Conservation (phyloP, 164 flowering plant species). For the Cinnamomum micranthum region DNA sequence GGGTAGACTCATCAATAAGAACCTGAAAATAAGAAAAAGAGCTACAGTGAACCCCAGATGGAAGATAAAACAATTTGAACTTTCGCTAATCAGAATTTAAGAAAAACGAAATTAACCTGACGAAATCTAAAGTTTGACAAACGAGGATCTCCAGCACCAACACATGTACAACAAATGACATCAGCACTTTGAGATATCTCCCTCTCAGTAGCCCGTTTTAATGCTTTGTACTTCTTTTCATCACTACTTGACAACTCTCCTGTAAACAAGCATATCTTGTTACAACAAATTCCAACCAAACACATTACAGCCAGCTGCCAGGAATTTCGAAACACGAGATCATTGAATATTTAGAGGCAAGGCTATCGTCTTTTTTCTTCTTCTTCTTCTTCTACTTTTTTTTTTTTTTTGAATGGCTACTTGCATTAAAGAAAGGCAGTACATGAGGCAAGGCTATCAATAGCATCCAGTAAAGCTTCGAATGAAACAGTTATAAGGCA, state of each 20-base stretch:
- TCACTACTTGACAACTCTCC: slow-evolving; percentile 97
- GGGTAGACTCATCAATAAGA: slow-evolving; percentile 99
- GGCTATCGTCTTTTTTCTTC: too few relatives aligned
- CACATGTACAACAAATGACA: slow-evolving; percentile 99
- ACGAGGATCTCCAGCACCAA: slow-evolving; percentile 99
- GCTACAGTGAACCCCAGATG: neutral
- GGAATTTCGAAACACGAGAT: too few relatives aligned
- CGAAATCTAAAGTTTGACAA: slow-evolving; percentile 94
- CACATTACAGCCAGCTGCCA: too few relatives aligned
- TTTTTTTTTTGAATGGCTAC: too few relatives aligned
- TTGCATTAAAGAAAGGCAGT: too few relatives aligned
- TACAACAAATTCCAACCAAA: too few relatives aligned
- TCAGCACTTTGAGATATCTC: slow-evolving; percentile 99
- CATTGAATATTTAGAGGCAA: too few relatives aligned
- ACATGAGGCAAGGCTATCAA: too few relatives aligned
- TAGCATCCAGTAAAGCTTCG: too few relatives aligned
- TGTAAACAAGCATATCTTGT: slow-evolving; percentile 13
- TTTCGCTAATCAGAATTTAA: neutral
- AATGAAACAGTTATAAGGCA: too few relatives aligned
- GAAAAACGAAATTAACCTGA: slow-evolving; percentile 49
- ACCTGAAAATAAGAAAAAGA: slow-evolving; percentile 42
- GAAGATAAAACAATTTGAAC: neutral
- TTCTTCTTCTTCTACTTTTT: too few relatives aligned
- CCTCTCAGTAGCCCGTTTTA: slow-evolving; percentile 96
- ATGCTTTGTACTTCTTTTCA: slow-evolving; percentile 96